phyloP scores from a whole-genome alignment of 163 green algal species.

The Volvox carteri region DNA sequence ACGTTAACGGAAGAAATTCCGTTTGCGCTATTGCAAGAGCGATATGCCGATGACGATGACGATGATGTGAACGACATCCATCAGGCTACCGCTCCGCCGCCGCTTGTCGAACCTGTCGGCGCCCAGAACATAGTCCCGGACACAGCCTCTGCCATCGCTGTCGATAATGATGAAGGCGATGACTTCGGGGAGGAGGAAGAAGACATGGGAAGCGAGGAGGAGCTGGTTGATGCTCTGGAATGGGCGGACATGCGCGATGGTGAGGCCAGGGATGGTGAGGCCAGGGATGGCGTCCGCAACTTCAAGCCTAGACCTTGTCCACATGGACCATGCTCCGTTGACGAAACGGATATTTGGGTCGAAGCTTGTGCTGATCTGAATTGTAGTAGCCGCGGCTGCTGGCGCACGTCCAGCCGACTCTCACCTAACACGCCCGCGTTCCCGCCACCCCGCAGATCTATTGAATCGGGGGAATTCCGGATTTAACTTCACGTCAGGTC shows the following conservation, averaged over 20 bases:
- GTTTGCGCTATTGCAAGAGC: constrained; percentile 53
- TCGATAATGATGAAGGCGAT: constrained; percentile 7
- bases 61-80: background rate
- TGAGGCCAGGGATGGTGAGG: constrained; percentile 29
- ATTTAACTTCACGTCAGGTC: constrained; percentile 31
- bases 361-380: too few relatives aligned
- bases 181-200: constrained; percentile 58
- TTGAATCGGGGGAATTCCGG: constrained; percentile 28
- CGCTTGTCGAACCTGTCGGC: background rate
- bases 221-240: constrained; percentile 76
- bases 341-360: too few relatives aligned
- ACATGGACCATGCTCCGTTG: too few relatives aligned
- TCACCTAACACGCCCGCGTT: too few relatives aligned
- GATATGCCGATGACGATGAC: constrained; percentile 59
- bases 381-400: too few relatives aligned
- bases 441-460: constrained; percentile 55
- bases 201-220: constrained; percentile 70
- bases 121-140: background rate
- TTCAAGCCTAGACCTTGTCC: too few relatives aligned
- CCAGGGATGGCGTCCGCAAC: too few relatives aligned
- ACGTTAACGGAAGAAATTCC: constrained; percentile 24
- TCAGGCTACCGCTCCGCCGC: background rate
- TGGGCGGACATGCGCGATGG: constrained; percentile 83
- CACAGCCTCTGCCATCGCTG: constrained; percentile 7
- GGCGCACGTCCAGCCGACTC: too few relatives aligned